Conservation (phyloP, 352 stramenopile genomes). For the Phytopythium cucurbitacearum region DNA sequence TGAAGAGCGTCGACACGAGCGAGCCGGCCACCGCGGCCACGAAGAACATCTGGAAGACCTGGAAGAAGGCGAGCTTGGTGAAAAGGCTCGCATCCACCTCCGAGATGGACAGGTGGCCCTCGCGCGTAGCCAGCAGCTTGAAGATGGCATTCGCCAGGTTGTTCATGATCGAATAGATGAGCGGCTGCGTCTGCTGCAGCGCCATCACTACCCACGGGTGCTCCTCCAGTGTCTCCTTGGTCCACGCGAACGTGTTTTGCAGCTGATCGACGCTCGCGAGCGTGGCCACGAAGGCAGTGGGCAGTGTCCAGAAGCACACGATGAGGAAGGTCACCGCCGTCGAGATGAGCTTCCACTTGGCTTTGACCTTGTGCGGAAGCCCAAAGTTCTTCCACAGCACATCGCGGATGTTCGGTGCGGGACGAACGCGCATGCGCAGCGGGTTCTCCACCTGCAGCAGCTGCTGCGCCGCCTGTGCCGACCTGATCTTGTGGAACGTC, state of each 20-base stretch:
- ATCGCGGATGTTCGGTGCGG: constrained; percentile 64
- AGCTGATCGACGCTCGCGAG: constrained; percentile 67
- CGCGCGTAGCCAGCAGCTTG: constrained; percentile 48
- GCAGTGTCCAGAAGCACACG: constrained; percentile 77
- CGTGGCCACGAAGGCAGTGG: constrained; percentile 72
- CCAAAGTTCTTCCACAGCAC: constrained; percentile 81
- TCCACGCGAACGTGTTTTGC: constrained; percentile 43
- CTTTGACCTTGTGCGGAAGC: constrained; percentile 48
- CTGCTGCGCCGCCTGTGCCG: constrained; percentile 66
- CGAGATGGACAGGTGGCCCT: constrained; percentile 64
- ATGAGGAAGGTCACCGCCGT: constrained; percentile 47
- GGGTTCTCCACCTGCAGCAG: constrained; percentile 68
- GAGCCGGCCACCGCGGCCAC: constrained; percentile 66
- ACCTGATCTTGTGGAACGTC: constrained; percentile 59
- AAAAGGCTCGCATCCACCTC: constrained; percentile 70
- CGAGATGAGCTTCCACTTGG: constrained; percentile 59
- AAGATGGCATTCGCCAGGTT: constrained; percentile 63
- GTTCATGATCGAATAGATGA: constrained; percentile 71
- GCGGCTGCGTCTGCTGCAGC: constrained; percentile 59
- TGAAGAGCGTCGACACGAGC: constrained; percentile 49
- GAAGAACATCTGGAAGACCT: constrained; percentile 84
- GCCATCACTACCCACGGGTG: constrained; percentile 46
- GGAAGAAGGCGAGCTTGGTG: constrained; percentile 71
- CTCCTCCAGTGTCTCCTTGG: constrained; percentile 29
- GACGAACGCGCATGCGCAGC: constrained; percentile 46